Conservation (phyloP, 2,329 filamentous ascomycete genomes). For the Sporothrix pseudoabietina region DNA sequence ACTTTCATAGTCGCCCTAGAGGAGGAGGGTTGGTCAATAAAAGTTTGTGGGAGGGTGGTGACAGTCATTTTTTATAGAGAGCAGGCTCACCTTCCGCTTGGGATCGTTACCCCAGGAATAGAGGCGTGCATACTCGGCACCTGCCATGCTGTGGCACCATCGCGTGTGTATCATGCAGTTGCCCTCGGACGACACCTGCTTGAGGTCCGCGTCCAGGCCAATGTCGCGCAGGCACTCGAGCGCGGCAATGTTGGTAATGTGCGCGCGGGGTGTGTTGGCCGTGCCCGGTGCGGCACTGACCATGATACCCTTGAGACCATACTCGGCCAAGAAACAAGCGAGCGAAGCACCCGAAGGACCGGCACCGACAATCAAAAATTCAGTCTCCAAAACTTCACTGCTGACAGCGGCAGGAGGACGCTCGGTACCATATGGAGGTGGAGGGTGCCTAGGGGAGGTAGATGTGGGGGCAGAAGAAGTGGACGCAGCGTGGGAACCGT, state of each 20-base stretch:
- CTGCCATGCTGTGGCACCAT: constrained; percentile 57
- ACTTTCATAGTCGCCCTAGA: constrained; percentile 49
- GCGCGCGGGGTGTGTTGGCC: constrained; percentile 60
- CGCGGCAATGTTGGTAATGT: constrained; percentile 59
- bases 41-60: too few species aligned
- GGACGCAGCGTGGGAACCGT: neutral
- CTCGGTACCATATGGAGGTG: neutral
- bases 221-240: constrained; percentile 56
- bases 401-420: neutral
- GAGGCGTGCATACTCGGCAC: constrained; percentile 53
- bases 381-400: constrained; percentile 42
- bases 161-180: constrained; percentile 53
- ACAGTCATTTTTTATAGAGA: too few species aligned
- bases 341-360: constrained; percentile 58
- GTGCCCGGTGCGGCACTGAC: constrained; percentile 53
- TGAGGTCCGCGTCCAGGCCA: constrained; percentile 49
- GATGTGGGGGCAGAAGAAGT: neutral
- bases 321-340: constrained; percentile 54
- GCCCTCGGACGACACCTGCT: constrained; percentile 44
- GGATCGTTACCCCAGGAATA: constrained; percentile 57
- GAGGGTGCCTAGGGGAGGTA: neutral
- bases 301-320: constrained; percentile 58
- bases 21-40: neutral
- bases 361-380: constrained; percentile 54
- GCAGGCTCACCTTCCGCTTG: constrained; percentile 34